These are phyloP conservation scores for Hymenoscyphus repandus DNA, from an alignment of 2,329 filamentous ascomycete genomes.

Conservation along the genomic window DNA sequence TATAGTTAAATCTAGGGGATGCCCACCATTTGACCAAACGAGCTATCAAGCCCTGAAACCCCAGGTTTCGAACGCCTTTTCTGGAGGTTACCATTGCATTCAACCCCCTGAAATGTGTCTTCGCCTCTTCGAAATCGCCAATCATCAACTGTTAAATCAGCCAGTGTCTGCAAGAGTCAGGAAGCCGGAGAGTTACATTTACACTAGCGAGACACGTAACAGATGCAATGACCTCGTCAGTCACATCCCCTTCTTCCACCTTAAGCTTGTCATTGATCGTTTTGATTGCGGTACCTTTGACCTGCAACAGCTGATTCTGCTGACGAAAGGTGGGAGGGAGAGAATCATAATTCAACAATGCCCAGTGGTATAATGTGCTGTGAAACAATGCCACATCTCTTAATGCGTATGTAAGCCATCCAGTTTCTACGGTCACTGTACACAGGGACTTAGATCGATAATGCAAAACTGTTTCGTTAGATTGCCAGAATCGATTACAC, in stretches of 20 bases:
- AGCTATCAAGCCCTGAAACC: conserved; percentile 1
- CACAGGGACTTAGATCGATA: conserved; percentile 3
- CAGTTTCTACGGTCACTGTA: conserved; percentile 2
- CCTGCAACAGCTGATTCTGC: background rate
- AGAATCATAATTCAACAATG: background rate
- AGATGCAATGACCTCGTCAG: conserved; percentile 1
- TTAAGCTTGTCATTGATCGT: background rate
- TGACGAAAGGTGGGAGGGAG: background rate
- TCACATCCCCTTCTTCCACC: background rate
- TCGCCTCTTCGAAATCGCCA: conserved; percentile 2
- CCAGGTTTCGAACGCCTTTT: background rate
- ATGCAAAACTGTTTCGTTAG: background rate
- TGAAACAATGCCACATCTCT: background rate
- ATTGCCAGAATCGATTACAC: background rate
- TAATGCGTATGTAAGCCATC: conserved; percentile 5
- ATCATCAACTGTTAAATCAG: conserved; percentile 1
- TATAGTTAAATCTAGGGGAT: background rate
- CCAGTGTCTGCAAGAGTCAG: background rate
- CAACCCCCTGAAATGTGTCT: conserved; percentile 3
- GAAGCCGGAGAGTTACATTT: background rate
- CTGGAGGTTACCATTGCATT: background rate
- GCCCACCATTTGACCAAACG: conserved; percentile 3
- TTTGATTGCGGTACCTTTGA: background rate
- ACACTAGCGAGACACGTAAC: conserved; percentile 6
- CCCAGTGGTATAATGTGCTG: conserved; percentile 6